Evolutionary conservation across 2,329 filamentous ascomycete species (phyloP).

Genomic region (Colletotrichum sp.): DNA sequence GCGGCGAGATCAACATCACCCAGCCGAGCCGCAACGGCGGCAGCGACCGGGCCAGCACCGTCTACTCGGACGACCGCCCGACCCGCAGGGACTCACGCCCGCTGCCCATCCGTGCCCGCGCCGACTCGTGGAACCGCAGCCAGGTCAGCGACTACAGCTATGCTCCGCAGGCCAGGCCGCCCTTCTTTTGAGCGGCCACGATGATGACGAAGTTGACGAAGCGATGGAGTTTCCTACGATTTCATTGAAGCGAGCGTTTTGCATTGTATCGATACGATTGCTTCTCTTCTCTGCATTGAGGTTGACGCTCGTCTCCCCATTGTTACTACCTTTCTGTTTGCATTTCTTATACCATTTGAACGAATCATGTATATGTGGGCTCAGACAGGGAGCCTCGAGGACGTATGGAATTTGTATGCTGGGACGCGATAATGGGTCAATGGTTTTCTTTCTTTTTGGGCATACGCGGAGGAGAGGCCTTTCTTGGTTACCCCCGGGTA

Average conservation of each 20-base stretch:
- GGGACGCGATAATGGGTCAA: conserved; percentile 6
- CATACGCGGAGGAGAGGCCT: conserved; percentile 1
- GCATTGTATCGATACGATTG: conserved; percentile 17
- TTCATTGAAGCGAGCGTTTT: conserved; percentile 18
- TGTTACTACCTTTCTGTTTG: background rate
- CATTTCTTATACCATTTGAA: conserved; percentile 25
- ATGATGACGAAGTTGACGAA: conserved; percentile 20
- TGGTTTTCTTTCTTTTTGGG: background rate
- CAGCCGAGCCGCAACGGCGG: conserved; percentile 43
- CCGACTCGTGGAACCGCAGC: conserved; percentile 46
- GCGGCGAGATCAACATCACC: conserved; percentile 65
- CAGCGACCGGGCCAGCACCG: conserved; percentile 57
- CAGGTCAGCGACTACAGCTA: conserved; percentile 25
- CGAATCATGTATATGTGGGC: conserved; percentile 10
- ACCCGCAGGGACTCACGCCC: conserved; percentile 43
- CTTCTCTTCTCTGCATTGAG: conserved; percentile 29
- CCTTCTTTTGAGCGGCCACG: conserved; percentile 20
- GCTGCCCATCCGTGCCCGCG: conserved; percentile 49
- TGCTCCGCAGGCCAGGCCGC: background rate
- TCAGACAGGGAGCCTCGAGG: background rate
- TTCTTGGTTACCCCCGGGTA: conserved; percentile 30
- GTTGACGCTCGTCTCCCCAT: conserved; percentile 36
- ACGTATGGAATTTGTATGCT: background rate
- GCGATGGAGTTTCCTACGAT: conserved; percentile 20
- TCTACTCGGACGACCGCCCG: conserved; percentile 55